These are phyloP conservation scores for Cladosporium velox DNA, from an alignment of 2,329 filamentous ascomycete genomes.

Conservation along the genomic window DNA sequence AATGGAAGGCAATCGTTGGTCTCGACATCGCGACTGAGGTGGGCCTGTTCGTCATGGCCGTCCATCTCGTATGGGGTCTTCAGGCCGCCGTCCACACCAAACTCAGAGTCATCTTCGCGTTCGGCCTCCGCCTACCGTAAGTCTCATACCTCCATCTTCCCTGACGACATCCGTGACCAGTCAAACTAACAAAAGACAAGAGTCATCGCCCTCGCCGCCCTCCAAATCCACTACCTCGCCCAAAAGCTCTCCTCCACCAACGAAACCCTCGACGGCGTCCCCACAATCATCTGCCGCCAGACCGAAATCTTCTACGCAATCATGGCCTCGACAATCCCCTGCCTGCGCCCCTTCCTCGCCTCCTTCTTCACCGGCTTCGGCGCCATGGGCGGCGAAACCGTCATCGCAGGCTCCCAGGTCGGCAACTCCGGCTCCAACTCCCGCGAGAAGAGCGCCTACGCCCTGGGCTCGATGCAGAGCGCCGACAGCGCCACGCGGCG, in stretches of 20 bases:
- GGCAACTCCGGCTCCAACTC: conserved; percentile 10
- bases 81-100: conserved; percentile 15
- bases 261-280: conserved; percentile 41
- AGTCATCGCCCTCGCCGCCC: conserved; percentile 42
- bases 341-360: conserved; percentile 40
- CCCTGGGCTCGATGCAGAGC: conserved; percentile 14
- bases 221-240: conserved; percentile 44
- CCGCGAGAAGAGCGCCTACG: conserved; percentile 1
- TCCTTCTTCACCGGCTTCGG: conserved; percentile 39
- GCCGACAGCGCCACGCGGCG: neutral
- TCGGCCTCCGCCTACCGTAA: conserved; percentile 15
- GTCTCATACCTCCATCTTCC: conserved; percentile 32
- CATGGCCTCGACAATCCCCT: conserved; percentile 42
- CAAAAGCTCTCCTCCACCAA: conserved; percentile 38
- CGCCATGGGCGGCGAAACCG: conserved; percentile 25
- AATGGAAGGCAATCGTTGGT: conserved; percentile 43
- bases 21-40: conserved; percentile 42
- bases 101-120: conserved; percentile 16
- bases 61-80: conserved; percentile 17
- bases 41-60: conserved; percentile 1
- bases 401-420: conserved; percentile 20
- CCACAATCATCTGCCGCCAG: conserved; percentile 42
- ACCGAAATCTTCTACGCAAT: conserved; percentile 40
- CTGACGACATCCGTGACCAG: neutral
- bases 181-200: conserved; percentile 30